A percentile compares a stretch with the other conserved stretches of the same genome.
Conservation (phyloP, 1,284 basidiomycete species). For the Coniferiporia sulphurascens region DNA sequence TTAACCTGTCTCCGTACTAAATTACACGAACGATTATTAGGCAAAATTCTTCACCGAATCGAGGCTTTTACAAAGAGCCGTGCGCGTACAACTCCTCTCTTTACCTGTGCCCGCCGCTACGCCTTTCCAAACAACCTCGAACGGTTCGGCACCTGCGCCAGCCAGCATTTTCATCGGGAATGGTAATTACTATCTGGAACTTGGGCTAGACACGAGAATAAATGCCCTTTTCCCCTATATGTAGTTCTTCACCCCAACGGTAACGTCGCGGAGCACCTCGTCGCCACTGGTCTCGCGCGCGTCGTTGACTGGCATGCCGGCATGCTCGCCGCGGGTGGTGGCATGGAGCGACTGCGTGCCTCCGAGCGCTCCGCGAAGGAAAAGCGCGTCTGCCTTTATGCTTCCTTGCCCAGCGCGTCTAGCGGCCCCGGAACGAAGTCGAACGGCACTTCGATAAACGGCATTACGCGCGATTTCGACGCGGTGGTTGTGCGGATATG, state of each 20-base stretch:
- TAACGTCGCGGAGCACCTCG: constrained; percentile 89
- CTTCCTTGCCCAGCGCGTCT: constrained; percentile 36
- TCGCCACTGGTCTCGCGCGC: constrained; percentile 82
- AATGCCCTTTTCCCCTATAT: background rate
- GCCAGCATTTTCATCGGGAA: constrained; percentile 88
- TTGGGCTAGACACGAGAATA: background rate
- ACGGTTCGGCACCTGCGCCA: constrained; percentile 52
- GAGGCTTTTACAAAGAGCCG: constrained; percentile 83
- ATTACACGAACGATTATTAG: constrained; percentile 33
- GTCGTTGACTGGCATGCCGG: constrained; percentile 98
- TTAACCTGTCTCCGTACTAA: no score
- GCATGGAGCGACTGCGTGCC: constrained; percentile 81
- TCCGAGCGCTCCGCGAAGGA: constrained; percentile 87
- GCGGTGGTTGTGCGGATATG: constrained; percentile 85
- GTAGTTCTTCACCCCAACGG: constrained; percentile 86
- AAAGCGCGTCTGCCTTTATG: constrained; percentile 76
- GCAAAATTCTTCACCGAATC: constrained; percentile 94
- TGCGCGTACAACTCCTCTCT: constrained; percentile 85
- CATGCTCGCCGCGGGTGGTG: constrained; percentile 76
- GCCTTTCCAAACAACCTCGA: constrained; percentile 72
- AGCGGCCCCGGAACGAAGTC: constrained; percentile 36
- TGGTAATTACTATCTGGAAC: constrained; percentile 36
- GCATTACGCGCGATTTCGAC: constrained; percentile 62
- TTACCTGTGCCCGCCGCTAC: constrained; percentile 78
- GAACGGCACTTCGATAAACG: constrained; percentile 39